Evolutionary conservation across 2,329 filamentous ascomycete genomes (phyloP).

Genomic region (Penicillium corylophilum): DNA sequence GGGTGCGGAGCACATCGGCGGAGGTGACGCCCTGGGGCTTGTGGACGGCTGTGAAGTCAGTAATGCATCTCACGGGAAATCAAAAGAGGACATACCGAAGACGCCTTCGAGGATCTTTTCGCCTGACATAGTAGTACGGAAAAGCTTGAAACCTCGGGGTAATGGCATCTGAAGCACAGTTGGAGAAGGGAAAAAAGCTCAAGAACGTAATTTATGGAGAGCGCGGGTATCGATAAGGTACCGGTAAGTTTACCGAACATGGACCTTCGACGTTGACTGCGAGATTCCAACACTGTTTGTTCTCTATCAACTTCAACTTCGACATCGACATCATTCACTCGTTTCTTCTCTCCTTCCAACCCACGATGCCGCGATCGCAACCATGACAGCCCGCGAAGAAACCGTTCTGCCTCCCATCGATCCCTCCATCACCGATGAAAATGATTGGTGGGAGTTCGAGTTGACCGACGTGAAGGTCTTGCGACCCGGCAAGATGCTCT

Average conservation of each 20-base stretch:
- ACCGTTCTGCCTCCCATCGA: conserved; percentile 46
- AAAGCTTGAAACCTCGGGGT: conserved; percentile 27
- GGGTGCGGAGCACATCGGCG: conserved; percentile 83
- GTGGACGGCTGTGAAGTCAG: conserved; percentile 68
- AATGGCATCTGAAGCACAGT: conserved; percentile 31
- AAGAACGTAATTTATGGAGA: conserved; percentile 12
- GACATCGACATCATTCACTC: conserved; percentile 1
- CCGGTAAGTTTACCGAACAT: conserved; percentile 19
- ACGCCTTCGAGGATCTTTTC: conserved; percentile 61
- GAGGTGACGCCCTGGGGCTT: conserved; percentile 87
- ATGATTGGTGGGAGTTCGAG: conserved; percentile 61
- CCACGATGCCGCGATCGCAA: conserved; percentile 37
- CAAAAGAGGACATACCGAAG: conserved; percentile 50
- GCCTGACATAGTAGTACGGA: conserved; percentile 40
- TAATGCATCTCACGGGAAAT: not conserved
- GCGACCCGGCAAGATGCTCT: conserved; percentile 48
- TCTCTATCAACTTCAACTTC: not conserved
- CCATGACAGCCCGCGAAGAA: conserved; percentile 48
- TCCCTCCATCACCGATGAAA: conserved; percentile 47
- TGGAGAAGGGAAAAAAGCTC: conserved; percentile 10
- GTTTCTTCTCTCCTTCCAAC: conserved; percentile 2
- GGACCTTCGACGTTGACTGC: conserved; percentile 10
- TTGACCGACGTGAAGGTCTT: conserved; percentile 56
- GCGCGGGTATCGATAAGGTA: conserved; percentile 16
- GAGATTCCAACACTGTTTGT: conserved; percentile 10